phyloP scores from a whole-genome alignment of 1,284 basidiomycete genomes.

The Sanguinoderma infundibulare region DNA sequence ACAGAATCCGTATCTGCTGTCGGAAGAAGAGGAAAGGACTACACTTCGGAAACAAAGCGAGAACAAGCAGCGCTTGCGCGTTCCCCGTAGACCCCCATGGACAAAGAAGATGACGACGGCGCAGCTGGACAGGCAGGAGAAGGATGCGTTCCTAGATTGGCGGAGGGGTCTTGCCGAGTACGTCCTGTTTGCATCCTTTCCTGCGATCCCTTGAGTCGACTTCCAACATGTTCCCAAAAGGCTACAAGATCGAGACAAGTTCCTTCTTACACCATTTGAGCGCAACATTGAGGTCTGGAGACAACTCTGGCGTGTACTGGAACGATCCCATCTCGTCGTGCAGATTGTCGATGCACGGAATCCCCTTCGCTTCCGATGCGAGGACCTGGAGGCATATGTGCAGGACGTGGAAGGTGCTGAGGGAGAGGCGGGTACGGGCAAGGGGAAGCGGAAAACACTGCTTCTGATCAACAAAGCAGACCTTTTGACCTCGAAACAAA shows the following conservation, averaged over 20 bases:
- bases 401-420: slow-evolving; percentile 77
- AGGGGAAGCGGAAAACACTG: slow-evolving; percentile 75
- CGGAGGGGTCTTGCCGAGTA: slow-evolving; percentile 88
- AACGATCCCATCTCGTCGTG: slow-evolving; percentile 91
- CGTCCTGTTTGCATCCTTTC: slow-evolving; percentile 34
- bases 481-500: slow-evolving; percentile 86
- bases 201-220: background rate
- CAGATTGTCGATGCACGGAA: slow-evolving; percentile 97
- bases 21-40: slow-evolving; percentile 82
- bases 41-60: slow-evolving; percentile 75
- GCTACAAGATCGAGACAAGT: slow-evolving; percentile 77
- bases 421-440: slow-evolving; percentile 78
- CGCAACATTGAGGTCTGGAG: slow-evolving; percentile 97
- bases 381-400: slow-evolving; percentile 91
- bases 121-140: slow-evolving; percentile 87
- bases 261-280: slow-evolving; percentile 93
- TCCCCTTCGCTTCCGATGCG: slow-evolving; percentile 89
- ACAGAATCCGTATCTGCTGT: slow-evolving; percentile 90
- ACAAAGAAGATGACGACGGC: slow-evolving; percentile 75
- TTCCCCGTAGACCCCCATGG: slow-evolving; percentile 89
- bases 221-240: slow-evolving; percentile 43
- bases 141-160: slow-evolving; percentile 91
- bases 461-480: slow-evolving; percentile 98
- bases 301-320: slow-evolving; percentile 93
- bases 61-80: slow-evolving; percentile 75